These are phyloP conservation scores for Sugiyamaella mastotermitis DNA, from an alignment of 805 yeast genomes.

Conservation along the genomic window DNA sequence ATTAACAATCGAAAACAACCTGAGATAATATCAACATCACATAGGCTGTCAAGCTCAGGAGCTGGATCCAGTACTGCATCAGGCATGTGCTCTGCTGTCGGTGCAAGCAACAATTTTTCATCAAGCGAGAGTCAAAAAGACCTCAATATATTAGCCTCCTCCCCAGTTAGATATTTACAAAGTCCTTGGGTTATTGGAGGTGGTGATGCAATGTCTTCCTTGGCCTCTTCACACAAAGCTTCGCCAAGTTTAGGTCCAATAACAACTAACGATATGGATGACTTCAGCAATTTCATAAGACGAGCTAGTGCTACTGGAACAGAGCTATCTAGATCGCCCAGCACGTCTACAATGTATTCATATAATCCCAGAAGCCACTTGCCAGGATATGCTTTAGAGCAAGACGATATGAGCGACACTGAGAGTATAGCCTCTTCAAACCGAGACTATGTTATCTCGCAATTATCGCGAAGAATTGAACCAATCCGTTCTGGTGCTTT, in stretches of 20 bases:
- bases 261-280: constrained; percentile 1
- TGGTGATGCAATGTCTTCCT: background rate
- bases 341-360: constrained; percentile 17
- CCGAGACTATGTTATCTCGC: constrained; percentile 14
- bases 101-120: too few species aligned
- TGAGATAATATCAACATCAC: too few species aligned
- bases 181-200: constrained; percentile 3
- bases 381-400: constrained; percentile 20
- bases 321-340: constrained; percentile 17
- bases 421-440: constrained; percentile 20
- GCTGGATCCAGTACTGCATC: too few species aligned
- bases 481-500: constrained; percentile 29
- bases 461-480: constrained; percentile 10
- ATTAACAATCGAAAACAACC: too few species aligned
- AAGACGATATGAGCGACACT: constrained; percentile 23
- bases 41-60: too few species aligned
- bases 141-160: background rate
- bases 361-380: constrained; percentile 19
- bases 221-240: constrained; percentile 1
- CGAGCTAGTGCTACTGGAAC: too few species aligned
- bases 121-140: too few species aligned
- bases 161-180: constrained; percentile 7
- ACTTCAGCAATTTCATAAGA: background rate
- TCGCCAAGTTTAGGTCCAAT: constrained; percentile 3
- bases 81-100: too few species aligned